Base-by-base conservation (phyloP, 148 eudicot genomes). In the Persicaria maculosa region DNA sequence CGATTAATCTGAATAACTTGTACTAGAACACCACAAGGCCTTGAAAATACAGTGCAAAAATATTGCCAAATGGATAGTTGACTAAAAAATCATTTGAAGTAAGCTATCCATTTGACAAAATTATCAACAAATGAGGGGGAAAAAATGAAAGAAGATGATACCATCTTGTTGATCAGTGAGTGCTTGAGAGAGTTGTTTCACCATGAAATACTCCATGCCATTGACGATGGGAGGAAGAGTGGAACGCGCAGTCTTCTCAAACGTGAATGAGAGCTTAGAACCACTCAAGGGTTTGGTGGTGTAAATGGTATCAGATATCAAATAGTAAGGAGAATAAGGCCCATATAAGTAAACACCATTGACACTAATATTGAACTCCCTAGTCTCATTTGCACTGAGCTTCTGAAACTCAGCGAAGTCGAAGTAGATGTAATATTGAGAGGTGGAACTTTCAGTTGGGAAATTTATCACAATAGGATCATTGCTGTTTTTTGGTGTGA, bases 321-420 rank as follows among this genome's bases (percentile, higher is more conserved):
- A 17, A 76, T 85, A 72, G 3, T 2, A 0, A 3, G 83, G 88
- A 69, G 20, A 44, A 44, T 64, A 25, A 47, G 73, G 73, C 1
- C 36, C 74, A 6, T 19, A 50, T 5, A 20, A 80, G 7, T 3
- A 20, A 0, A 3, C 8, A 0, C 74, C 82, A 44, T 85, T 85
- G 4, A 77, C 0, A 36, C 55, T 73, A n/a, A 87, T 55, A 44
- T 76, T 44, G 74, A 87, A 77, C 61, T 77, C 80, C 77, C 88
- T 81, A 7, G 46, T 25, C 47, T 78, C 76, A 19, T 80, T 74
- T 20, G 43, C 4, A n/a, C 6, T 4, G 6, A 79, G 70, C 2
- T 8, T 55, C 45, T 62, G 69, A 64, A 87, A 22, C 73, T 87
- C 88, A 48, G 86, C 84, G 75, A 87, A 76, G 73, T 87, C 77